Evolutionary conservation across 495 filamentous ascomycete genomes (phyloP), one percentile per base, ranked within the genome.

Genomic region (Massariosphaeria phaeospora): DNA sequence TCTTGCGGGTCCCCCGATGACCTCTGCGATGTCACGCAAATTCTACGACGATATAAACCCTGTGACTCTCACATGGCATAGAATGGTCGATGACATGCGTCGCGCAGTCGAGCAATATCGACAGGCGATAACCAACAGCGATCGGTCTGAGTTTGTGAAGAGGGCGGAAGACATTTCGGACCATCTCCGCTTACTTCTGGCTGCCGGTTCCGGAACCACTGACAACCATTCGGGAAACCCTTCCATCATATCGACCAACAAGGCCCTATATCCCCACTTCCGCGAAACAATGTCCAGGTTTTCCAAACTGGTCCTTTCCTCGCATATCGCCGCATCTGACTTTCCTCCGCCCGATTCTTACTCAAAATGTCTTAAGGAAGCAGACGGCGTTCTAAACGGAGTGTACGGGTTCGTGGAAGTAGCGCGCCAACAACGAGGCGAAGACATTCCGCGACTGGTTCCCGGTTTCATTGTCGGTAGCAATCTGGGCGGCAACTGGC

Each of bases 281-380:
- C 81, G 94, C 44, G 94, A 96, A 66, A 96, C 96, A 85, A 98
- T 98, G 93, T 97, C 93, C 4, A 88, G 93, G 61, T 97, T 97
- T 71, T 97, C 94, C 31, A 98, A 97, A 69, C 76, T 98, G 31
- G 94, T 98, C 20, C 80, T 98, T 29, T 97, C 91, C 18, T 96
- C 93, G n/a, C 93, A 97, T 68, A 95, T 97, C 65, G 93, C 93
- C 30, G 88, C 91, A 20, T 85, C 91, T 25, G 93, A 97, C 68
- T 96, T 86, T 81, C 89, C 90, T 18, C 74, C 81, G 33, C 73
- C 77, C 30, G 93, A 98, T 66, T 94, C 91, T 1, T 84, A 88
- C 52, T 79, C 90, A 40, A 98, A 98, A 66, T 98, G 93, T 64
- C 71, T 97, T 60, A 85, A 89, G 65, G 94, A 98, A 72, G 94